A percentile compares a stretch with the other conserved stretches of the same genome.
phyloP scores from a whole-genome alignment of 495 filamentous ascomycete species.

The Aspergillus saccharolyticus region DNA sequence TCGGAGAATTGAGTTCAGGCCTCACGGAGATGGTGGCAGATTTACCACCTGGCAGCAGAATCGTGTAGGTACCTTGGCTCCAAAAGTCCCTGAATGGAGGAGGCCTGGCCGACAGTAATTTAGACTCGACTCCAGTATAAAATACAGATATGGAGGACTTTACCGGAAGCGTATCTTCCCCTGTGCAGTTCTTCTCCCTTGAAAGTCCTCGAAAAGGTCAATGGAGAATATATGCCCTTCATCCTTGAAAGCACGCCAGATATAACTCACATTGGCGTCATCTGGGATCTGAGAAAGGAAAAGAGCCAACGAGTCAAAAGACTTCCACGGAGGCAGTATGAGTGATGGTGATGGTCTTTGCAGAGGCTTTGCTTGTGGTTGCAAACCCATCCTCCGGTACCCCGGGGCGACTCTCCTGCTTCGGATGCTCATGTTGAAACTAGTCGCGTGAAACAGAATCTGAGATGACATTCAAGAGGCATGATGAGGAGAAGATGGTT shows the following conservation, averaged over 20 bases:
- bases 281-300: slow-evolving; percentile 30
- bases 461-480: no score
- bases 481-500: neutral
- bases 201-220: slow-evolving; percentile 38
- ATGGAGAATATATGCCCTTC: slow-evolving; percentile 41
- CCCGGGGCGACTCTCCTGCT: neutral
- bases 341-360: slow-evolving; percentile 3
- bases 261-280: slow-evolving; percentile 25
- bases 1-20: slow-evolving; percentile 18
- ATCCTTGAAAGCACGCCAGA: slow-evolving; percentile 36
- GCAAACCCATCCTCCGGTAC: neutral
- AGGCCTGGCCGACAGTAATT: slow-evolving; percentile 28
- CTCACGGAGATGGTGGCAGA: slow-evolving; percentile 9
- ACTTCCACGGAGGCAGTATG: slow-evolving; percentile 32
- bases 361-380: neutral
- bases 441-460: no score
- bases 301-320: slow-evolving; percentile 36
- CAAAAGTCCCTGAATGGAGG: slow-evolving; percentile 40
- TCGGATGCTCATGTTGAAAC: neutral
- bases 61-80: slow-evolving; percentile 19
- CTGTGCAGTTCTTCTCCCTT: slow-evolving; percentile 22
- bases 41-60: slow-evolving; percentile 23
- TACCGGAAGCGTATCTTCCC: slow-evolving; percentile 45
- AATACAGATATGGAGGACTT: slow-evolving; percentile 5
- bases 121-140: neutral